Percentiles rank a stretch among this genome's conserved stretches.
phyloP scores from a whole-genome alignment of 345 rosid genomes.

The Pistacia integerrima region DNA sequence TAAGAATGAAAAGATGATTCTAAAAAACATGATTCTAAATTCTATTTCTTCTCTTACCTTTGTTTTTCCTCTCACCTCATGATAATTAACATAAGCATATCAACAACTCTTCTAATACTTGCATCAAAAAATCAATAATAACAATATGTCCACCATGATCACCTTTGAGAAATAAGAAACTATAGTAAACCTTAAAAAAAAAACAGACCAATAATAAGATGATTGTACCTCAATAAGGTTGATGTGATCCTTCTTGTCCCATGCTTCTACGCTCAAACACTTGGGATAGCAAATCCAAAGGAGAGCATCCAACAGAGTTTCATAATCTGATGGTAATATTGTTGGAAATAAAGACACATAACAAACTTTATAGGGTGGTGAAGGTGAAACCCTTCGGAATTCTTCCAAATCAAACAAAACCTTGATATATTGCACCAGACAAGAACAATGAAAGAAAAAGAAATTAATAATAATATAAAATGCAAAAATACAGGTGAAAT shows the following conservation, averaged over 20 bases:
- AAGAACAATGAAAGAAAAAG: background rate
- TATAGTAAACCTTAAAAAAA: background rate
- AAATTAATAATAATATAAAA: background rate
- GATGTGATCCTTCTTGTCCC: too few species aligned
- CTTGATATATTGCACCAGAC: background rate
- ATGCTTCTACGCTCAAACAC: background rate
- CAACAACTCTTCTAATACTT: background rate
- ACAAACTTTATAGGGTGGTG: background rate
- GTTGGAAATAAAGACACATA: background rate
- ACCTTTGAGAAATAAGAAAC: too few species aligned
- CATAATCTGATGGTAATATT: background rate
- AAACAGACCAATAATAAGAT: background rate
- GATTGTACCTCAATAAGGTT: background rate
- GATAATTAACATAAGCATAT: background rate
- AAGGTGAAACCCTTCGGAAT: background rate
- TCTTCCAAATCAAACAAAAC: background rate
- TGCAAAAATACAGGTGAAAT: background rate
- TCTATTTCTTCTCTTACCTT: background rate
- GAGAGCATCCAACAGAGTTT: background rate
- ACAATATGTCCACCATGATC: background rate
- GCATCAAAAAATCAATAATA: background rate
- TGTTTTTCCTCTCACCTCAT: background rate
- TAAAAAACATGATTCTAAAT: background rate
- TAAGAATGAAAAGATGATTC: background rate
- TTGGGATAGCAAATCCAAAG: background rate